phyloP scores from a whole-genome alignment of 306 rosid species.

The Hylodesmum podocarpum region DNA sequence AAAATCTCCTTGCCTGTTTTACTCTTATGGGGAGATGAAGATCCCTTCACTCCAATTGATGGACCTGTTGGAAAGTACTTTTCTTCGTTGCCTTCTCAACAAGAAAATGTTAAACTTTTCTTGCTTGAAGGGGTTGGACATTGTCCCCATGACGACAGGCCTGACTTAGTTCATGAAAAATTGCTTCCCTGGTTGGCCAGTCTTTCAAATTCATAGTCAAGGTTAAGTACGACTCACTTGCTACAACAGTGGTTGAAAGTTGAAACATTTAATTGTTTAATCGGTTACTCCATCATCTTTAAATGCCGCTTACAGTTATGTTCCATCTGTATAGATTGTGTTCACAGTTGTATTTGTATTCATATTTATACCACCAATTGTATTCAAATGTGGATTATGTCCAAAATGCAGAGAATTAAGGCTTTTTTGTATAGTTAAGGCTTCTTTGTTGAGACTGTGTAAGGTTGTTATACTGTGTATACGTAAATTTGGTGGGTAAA shows the following conservation, averaged over 20 bases:
- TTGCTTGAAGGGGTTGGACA: slow-evolving; percentile 87
- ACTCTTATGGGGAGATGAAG: slow-evolving; percentile 87
- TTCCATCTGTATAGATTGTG: background rate
- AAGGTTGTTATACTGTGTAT: background rate
- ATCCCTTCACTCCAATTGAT: slow-evolving; percentile 90
- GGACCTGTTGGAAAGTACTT: slow-evolving; percentile 95
- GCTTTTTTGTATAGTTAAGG: background rate
- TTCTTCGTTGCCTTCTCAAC: slow-evolving; percentile 51
- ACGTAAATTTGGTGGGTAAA: no score
- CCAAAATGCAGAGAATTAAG: background rate
- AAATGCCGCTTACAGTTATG: background rate
- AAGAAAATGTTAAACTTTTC: slow-evolving; percentile 55
- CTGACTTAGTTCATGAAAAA: slow-evolving; percentile 74
- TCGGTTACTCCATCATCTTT: background rate
- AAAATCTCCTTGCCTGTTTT: slow-evolving; percentile 65
- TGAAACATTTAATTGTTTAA: background rate
- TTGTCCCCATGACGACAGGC: slow-evolving; percentile 93
- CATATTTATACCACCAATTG: background rate
- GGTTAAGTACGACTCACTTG: background rate
- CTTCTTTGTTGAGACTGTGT: no score
- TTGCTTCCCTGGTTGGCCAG: slow-evolving; percentile 83
- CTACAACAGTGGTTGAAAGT: background rate
- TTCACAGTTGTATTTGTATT: background rate
- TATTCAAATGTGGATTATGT: background rate
- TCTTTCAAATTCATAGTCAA: slow-evolving; percentile 43